phyloP scores from a whole-genome alignment of 495 filamentous ascomycete genomes.

The Trichoderma virens region DNA sequence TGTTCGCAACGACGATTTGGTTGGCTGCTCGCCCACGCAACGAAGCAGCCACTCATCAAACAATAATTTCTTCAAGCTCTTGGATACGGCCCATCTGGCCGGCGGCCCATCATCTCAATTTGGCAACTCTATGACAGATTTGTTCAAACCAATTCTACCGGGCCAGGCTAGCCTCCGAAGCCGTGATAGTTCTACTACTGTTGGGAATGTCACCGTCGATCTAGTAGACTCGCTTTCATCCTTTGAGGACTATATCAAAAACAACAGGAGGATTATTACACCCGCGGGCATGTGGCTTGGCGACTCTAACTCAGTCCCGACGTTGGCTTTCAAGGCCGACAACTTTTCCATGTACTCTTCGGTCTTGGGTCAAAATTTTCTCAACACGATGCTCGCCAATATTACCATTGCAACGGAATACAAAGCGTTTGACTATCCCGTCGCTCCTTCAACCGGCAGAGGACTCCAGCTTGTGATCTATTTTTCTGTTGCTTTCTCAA shows the following conservation, averaged over 20 bases:
- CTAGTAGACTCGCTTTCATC: slow-evolving; percentile 44
- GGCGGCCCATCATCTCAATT: slow-evolving; percentile 40
- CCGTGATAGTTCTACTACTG: slow-evolving; percentile 15
- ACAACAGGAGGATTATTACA: slow-evolving; percentile 46
- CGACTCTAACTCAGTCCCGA: slow-evolving; percentile 30
- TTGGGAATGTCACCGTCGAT: slow-evolving; percentile 26
- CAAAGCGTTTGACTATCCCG: slow-evolving; percentile 57
- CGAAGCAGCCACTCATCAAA: neutral
- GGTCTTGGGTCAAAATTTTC: slow-evolving; percentile 55
- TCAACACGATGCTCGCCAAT: slow-evolving; percentile 50
- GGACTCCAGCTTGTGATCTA: slow-evolving; percentile 62
- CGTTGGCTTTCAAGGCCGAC: slow-evolving; percentile 13
- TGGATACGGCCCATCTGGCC: slow-evolving; percentile 28
- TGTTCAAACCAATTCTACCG: neutral
- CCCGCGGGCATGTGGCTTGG: slow-evolving; percentile 59
- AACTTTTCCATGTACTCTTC: slow-evolving; percentile 36
- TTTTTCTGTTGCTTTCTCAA: slow-evolving; percentile 59
- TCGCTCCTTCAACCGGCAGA: slow-evolving; percentile 47
- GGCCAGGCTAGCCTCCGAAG: neutral
- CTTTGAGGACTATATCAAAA: slow-evolving; percentile 49
- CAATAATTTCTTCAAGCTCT: neutral
- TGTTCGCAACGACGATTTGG: slow-evolving; percentile 37
- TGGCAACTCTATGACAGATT: neutral
- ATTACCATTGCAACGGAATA: slow-evolving; percentile 54
- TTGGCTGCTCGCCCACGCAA: slow-evolving; percentile 41